Evolutionary conservation across 306 rosid species (phyloP), one percentile per base, ranked within the genome.

Genomic region (Alnus glutinosa): DNA sequence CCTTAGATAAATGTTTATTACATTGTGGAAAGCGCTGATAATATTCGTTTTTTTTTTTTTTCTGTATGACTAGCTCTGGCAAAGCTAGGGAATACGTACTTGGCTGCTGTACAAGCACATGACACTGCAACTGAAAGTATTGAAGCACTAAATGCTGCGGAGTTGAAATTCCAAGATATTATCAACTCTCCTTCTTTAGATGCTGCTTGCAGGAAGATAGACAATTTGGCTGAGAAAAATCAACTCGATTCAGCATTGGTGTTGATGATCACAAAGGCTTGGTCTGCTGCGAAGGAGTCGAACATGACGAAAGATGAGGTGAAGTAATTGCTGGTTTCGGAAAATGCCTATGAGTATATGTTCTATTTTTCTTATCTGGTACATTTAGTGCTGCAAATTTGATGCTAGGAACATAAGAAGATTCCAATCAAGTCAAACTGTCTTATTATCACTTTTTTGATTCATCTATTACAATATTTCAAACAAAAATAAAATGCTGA

Each of bases 221-320:
- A 95, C 87, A 80, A 73, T 79, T 87, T 95, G 87, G 99, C 98
- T 46, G 94, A 84, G 86, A 95, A 90, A 85, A 91, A 86, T 66
- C 89, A 95, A 78, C 97, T 95, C 4, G 98, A 95, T 80, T 90
- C 98, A 3, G 80, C 99, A 30, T 83, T 93, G 85, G 99, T 88
- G 68, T 85, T 95, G 91, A 95, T 93, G 99, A 92, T 95, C 81
- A 86, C 97, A 76, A 95, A 95, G 88, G 98, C 99, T 76, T 95
- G 97, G 97, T 91, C 98, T 44, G 97, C 92, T 58, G 96, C 99
- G 36, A 95, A 95, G 84, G 98, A 95, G 83, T 78, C 96, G 5
- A 89, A 83, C 87, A 90, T 95, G 98, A 75, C 83, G 54, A 89
- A 93, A 83, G 94, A 90, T 55, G 98, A 95, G 98, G 99, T 93